Evolutionary conservation across 345 rosid species (phyloP), one percentile per base, ranked within the genome.

Genomic region (Rubroshorea leprosula): DNA sequence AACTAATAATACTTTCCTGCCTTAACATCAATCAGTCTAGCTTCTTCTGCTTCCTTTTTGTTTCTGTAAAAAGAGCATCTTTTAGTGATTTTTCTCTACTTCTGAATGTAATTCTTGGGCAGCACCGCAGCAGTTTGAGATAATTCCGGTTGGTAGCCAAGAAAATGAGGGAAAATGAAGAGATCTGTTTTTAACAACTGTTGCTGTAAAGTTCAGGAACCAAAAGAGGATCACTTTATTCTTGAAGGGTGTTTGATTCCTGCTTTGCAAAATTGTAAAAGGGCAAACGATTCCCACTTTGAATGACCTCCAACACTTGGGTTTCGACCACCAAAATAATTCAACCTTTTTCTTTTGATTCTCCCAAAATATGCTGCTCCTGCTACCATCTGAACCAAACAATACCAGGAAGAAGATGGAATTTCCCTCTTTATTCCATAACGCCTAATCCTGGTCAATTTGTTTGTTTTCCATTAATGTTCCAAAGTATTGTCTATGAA

Each of bases 1-100:
- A 15, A 17, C 21, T 6, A 51, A 39, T 56, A 35, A 39, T 56
- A 35, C 46, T 23, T 73, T 72, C 68, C 62, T 79, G 64, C 78
- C 80, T 26, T 75, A 60, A 64, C 16, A 22, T 20, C 14, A 44
- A 6, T 2, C 2, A 8, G 45, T 7, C 9, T 4, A 29, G 5
- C 35, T 4, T 29, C 4, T 7, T 41, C 9, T 41, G 12, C 10
- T 14, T 14, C 14, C 6, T 44, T 44, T 10, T 44, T 44, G 17
- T n/a, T 4, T 16, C 47, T 44, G 47, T 44, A 13, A 44, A 29
- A 29, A 35, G 41, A 35, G 41, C 5, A 35, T 35, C 41, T 35
- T n/a, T 44, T 13, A 44, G 14, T 44, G n/a, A 44, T 44, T 44
- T 29, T n/a, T n/a, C n/a, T n/a, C n/a, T n/a, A n/a, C n/a, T n/a